Evolutionary conservation across 148 eudicot species (phyloP).

Genomic region (Fagopyrum homotropicum): DNA sequence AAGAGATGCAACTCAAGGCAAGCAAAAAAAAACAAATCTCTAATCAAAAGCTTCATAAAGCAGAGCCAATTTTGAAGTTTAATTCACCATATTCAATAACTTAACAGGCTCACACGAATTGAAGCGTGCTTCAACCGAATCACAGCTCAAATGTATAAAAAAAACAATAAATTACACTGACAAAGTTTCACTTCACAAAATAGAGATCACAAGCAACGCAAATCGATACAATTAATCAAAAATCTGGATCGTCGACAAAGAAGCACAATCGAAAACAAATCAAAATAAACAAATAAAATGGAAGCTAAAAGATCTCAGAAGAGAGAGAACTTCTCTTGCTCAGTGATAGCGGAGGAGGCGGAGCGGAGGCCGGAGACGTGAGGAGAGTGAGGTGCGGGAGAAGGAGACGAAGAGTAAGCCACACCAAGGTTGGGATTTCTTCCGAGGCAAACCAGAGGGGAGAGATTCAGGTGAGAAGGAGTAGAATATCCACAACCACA

Average conservation of each 20-base stretch:
- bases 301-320: conserved; percentile 15
- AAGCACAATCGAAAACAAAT: neutral
- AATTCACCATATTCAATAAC: neutral
- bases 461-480: neutral
- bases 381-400: conserved; percentile 86
- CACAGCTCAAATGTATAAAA: neutral
- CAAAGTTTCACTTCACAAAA: neutral
- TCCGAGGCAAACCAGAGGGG: neutral
- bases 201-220: conserved; percentile 5
- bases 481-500: neutral
- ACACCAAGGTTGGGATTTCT: conserved; percentile 18
- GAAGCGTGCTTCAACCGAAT: neutral
- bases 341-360: conserved; percentile 44
- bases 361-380: conserved; percentile 70
- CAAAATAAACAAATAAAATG: neutral
- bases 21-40: neutral
- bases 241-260: neutral
- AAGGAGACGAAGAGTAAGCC: conserved; percentile 95
- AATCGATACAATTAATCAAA: neutral
- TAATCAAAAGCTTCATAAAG: neutral
- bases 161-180: neutral
- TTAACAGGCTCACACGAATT: neutral
- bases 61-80: neutral
- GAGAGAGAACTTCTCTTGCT: conserved; percentile 64
- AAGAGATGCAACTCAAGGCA: neutral